Base-by-base conservation (phyloP, 1,284 basidiomycete species). In the Marasmius fiardii region DNA sequence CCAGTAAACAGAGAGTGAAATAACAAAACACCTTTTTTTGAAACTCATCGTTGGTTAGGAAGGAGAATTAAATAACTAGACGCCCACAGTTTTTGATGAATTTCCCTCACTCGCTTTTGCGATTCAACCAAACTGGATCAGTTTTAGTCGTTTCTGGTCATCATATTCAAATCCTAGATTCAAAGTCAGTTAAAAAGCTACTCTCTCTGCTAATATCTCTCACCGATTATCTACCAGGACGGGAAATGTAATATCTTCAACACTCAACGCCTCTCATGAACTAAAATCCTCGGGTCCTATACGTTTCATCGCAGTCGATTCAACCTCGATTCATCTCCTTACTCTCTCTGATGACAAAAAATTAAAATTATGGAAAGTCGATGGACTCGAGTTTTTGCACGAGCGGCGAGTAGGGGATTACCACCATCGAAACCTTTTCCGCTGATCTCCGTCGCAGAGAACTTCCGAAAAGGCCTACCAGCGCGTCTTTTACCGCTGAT, bases 301-400 rank as follows among this genome's bases (percentile, higher is more conserved):
- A 49, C 77, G 85, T 52, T 84, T 82, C 61, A 75, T 82, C 14
- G 83, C 82, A 1, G 69, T 88, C 10, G 79, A 82, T 61, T 52
- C 64, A 0, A 71, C 71, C 0, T 75, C 71, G 53, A 71, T 64
- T 33, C 77, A 86, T 64, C 70, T 92, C 8, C 81, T 83, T 5
- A 89, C 86, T 1, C 74, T 80, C 0, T 86, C 82, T 11, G 91
- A 95, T 54, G 90, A 94, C 71, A 97, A 97, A 70, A 71, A 71
- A 51, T 71, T 97, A 61, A 86, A 82, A 59, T 77, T 95, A 2
- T 94, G 90, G 85, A 74, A 80, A 20, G 58, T 93, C 4, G 78
- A 79, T 2, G 72, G 72, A 1, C 64, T 90, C 57, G 72, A 73
- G 58, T 67, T 88, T 5, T 60, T 86, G 37, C 90, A 78, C 64